Evolutionary conservation across 306 rosid species (phyloP).

Genomic region (Quercus glauca): DNA sequence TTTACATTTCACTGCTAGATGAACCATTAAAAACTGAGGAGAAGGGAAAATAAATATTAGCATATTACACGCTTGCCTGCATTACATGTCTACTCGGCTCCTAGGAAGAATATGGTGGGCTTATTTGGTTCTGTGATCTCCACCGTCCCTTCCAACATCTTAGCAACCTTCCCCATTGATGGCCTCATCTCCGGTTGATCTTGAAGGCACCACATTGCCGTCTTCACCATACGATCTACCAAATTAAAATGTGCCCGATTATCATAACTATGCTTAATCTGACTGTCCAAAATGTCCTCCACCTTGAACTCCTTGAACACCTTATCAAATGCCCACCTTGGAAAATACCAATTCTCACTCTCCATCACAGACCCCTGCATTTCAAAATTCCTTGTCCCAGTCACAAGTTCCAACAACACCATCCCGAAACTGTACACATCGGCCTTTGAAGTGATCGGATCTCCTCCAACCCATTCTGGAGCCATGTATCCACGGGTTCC

Average conservation of each 20-base stretch:
- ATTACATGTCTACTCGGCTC: slow-evolving; percentile 31
- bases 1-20: no score
- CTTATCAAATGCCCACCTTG: slow-evolving; percentile 85
- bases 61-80: no score
- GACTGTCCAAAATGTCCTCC: slow-evolving; percentile 72
- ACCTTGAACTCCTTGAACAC: slow-evolving; percentile 69
- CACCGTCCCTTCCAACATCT: slow-evolving; percentile 90
- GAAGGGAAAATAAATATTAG: no score
- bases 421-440: slow-evolving; percentile 90
- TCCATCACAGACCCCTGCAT: slow-evolving; percentile 32
- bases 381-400: slow-evolving; percentile 61
- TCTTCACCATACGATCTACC: slow-evolving; percentile 82
- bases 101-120: slow-evolving; percentile 78
- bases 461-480: slow-evolving; percentile 74
- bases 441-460: slow-evolving; percentile 76
- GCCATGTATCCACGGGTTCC: slow-evolving; percentile 98
- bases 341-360: slow-evolving; percentile 84
- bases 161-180: slow-evolving; percentile 94
- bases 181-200: slow-evolving; percentile 81
- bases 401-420: slow-evolving; percentile 80
- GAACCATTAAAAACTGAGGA: no score
- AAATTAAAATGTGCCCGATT: slow-evolving; percentile 50
- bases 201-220: slow-evolving; percentile 96
- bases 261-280: slow-evolving; percentile 57
- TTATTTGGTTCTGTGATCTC: slow-evolving; percentile 72